Percentiles rank a stretch among this genome's conserved stretches.
phyloP scores from a whole-genome alignment of 192 early-diverging fungal genomes.

The Coemansia sp. region DNA sequence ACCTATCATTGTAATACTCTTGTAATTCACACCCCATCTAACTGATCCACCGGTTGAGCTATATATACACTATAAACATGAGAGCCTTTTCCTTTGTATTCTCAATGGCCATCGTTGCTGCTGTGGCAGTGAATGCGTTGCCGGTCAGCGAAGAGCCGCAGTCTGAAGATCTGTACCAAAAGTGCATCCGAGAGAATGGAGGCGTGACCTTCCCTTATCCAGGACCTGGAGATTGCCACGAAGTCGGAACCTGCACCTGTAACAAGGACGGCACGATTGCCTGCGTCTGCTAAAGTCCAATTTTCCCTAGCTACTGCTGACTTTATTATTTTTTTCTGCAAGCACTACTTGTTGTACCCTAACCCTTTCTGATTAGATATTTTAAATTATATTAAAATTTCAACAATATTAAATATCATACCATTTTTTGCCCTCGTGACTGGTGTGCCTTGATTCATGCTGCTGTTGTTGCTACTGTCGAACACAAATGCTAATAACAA shows the following conservation, averaged over 20 bases:
- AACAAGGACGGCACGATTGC: constrained; percentile 28
- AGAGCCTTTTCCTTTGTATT: constrained; percentile 9
- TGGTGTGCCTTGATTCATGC: no score
- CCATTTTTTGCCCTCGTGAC: no score
- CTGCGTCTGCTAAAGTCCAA: constrained; percentile 36
- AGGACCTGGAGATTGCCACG: constrained; percentile 43
- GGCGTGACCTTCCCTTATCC: constrained; percentile 43
- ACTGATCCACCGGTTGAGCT: not conserved
- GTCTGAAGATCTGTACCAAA: constrained; percentile 19
- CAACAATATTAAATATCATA: no score
- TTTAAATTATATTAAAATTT: no score
- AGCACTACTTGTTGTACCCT: no score
- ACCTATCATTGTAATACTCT: not conserved
- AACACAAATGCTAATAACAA: no score
- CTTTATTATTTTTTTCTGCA: no score
- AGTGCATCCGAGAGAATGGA: constrained; percentile 43
- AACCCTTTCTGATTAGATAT: no score
- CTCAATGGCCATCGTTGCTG: constrained; percentile 8
- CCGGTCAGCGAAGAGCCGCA: constrained; percentile 1
- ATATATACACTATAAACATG: constrained; percentile 8
- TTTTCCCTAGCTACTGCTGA: no score
- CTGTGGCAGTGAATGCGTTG: constrained; percentile 12
- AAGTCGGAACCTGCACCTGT: constrained; percentile 38
- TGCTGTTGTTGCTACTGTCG: no score
- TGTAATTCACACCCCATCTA: not conserved